A percentile compares a stretch with the other conserved stretches of the same genome.
phyloP scores from a whole-genome alignment of 1,284 basidiomycete genomes.

The Microbotryum silenes-acaulis region DNA sequence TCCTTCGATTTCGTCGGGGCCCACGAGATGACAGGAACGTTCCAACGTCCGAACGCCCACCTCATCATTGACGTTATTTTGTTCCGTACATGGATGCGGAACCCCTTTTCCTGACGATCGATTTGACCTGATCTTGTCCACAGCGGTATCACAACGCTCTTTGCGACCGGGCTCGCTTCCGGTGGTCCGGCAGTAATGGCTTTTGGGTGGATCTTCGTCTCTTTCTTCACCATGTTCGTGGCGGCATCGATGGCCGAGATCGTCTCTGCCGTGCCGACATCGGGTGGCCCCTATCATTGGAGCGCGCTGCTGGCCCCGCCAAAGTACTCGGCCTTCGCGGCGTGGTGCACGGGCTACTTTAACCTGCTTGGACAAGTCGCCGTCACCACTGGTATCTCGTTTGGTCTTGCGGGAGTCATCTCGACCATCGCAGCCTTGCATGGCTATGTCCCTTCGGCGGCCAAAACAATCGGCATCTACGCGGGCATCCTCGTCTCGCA shows the following conservation, averaged over 20 bases:
- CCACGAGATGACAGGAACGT: no score
- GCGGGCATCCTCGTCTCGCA: conserved; percentile 60
- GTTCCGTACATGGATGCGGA: neutral
- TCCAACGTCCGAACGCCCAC: neutral
- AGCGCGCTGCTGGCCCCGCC: conserved; percentile 20
- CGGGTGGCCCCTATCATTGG: conserved; percentile 47
- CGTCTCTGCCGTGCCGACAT: conserved; percentile 55
- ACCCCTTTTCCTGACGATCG: neutral
- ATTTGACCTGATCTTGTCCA: neutral
- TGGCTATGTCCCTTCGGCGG: conserved; percentile 51
- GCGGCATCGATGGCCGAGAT: conserved; percentile 36
- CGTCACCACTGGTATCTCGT: conserved; percentile 48
- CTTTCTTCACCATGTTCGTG: conserved; percentile 30
- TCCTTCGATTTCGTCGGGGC: neutral
- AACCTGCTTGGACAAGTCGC: conserved; percentile 60
- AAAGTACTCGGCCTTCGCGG: conserved; percentile 18
- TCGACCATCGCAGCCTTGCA: conserved; percentile 56
- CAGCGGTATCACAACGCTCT: conserved; percentile 20
- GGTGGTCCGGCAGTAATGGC: conserved; percentile 52
- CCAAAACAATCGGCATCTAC: conserved; percentile 61
- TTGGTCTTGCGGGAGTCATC: conserved; percentile 60
- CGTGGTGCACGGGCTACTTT: conserved; percentile 47
- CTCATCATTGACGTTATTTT: neutral
- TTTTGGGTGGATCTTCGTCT: conserved; percentile 56
- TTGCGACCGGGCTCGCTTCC: conserved; percentile 48